A percentile compares a stretch with the other conserved stretches of the same genome.
phyloP scores from a whole-genome alignment of 2,329 filamentous ascomycete species.

The Neoascochyta sp. region DNA sequence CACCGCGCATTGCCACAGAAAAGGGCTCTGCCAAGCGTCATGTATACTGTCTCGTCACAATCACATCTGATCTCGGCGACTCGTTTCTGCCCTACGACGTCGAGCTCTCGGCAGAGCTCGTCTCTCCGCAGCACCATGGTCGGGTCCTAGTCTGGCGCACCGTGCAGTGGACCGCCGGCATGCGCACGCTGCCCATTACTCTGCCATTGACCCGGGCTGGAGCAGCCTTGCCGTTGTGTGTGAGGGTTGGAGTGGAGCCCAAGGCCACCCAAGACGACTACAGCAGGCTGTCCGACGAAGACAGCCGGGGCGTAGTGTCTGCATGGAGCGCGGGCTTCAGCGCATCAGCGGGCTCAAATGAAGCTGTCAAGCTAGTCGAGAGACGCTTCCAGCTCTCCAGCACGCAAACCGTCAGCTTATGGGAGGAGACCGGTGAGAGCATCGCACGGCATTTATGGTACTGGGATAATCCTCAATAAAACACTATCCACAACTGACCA shows the following conservation, averaged over 20 bases:
- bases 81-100: slow-evolving; percentile 54
- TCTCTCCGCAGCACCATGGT: slow-evolving; percentile 20
- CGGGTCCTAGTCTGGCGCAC: slow-evolving; percentile 43
- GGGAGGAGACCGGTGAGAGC: slow-evolving; percentile 69
- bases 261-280: slow-evolving; percentile 27
- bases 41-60: slow-evolving; percentile 50
- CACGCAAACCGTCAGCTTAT: slow-evolving; percentile 49
- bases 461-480: slow-evolving; percentile 2
- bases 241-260: slow-evolving; percentile 41
- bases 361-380: slow-evolving; percentile 53
- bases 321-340: slow-evolving; percentile 53
- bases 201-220: slow-evolving; percentile 42
- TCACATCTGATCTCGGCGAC: slow-evolving; percentile 68
- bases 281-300: slow-evolving; percentile 19
- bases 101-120: slow-evolving; percentile 42
- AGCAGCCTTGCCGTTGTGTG: slow-evolving; percentile 37
- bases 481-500: slow-evolving; percentile 1
- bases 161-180: slow-evolving; percentile 44
- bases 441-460: slow-evolving; percentile 71
- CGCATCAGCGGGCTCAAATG: slow-evolving; percentile 33
- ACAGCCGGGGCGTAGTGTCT: slow-evolving; percentile 51
- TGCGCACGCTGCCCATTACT: slow-evolving; percentile 43
- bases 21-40: slow-evolving; percentile 20
- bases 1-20: slow-evolving; percentile 48
- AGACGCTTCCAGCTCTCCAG: slow-evolving; percentile 49